A percentile compares a stretch with the other conserved stretches of the same genome.
Conservation (phyloP, 164 flowering plant genomes). For the Houttuynia cordata region DNA sequence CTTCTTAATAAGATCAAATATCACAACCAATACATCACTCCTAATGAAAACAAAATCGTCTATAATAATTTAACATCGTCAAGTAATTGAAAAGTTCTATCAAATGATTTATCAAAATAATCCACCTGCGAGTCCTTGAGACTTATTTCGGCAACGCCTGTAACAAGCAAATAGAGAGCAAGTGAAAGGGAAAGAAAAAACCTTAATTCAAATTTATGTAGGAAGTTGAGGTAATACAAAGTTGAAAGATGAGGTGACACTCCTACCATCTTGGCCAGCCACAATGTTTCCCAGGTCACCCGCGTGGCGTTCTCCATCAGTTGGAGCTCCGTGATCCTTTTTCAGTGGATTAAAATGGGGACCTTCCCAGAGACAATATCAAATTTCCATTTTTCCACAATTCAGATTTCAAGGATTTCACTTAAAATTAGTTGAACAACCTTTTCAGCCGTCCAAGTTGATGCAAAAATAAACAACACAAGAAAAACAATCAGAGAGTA, state of each 20-base stretch:
- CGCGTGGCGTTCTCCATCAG: constrained; percentile 58
- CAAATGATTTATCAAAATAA: too few relatives aligned
- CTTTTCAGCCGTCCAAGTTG: neutral
- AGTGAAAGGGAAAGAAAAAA: neutral
- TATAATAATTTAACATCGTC: neutral
- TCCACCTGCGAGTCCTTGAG: constrained; percentile 50
- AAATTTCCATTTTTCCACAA: neutral
- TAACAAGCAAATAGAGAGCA: neutral
- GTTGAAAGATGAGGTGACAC: neutral
- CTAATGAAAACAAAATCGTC: too few relatives aligned
- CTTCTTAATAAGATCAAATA: too few relatives aligned
- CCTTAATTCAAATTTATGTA: neutral
- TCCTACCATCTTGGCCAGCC: constrained; percentile 64
- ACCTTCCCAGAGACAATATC: constrained; percentile 22
- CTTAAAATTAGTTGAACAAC: neutral
- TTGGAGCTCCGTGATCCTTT: constrained; percentile 73
- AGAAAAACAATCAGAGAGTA: neutral
- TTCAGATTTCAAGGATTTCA: neutral
- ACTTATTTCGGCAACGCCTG: constrained; percentile 76
- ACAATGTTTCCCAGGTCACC: constrained; percentile 89
- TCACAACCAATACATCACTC: too few relatives aligned
- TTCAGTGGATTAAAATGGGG: constrained; percentile 83
- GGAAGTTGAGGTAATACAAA: neutral
- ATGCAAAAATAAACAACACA: neutral
- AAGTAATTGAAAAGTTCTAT: too few relatives aligned